Evolutionary conservation across 2,329 filamentous ascomycete species (phyloP).

Genomic region (Gnomoniopsis sp.): DNA sequence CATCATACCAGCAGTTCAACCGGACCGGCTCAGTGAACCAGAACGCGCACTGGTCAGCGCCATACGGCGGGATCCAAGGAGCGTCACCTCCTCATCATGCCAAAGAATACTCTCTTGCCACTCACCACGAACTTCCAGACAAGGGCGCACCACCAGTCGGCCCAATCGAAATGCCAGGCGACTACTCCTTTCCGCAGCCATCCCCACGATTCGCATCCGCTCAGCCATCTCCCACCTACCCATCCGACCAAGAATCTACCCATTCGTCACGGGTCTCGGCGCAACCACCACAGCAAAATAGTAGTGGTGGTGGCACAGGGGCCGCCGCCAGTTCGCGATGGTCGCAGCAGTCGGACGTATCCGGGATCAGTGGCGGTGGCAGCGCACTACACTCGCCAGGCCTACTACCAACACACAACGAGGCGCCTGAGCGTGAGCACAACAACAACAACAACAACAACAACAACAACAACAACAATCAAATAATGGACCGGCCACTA

Average conservation of each 20-base stretch:
- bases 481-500: neutral
- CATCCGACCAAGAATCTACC: slow-evolving; percentile 26
- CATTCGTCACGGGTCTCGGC: slow-evolving; percentile 20
- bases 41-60: slow-evolving; percentile 23
- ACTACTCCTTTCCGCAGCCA: slow-evolving; percentile 40
- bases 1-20: slow-evolving; percentile 30
- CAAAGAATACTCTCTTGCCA: slow-evolving; percentile 22
- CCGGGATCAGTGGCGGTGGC: slow-evolving; percentile 20
- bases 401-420: slow-evolving; percentile 39
- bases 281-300: slow-evolving; percentile 22
- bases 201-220: slow-evolving; percentile 27
- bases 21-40: slow-evolving; percentile 29
- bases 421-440: slow-evolving; percentile 37
- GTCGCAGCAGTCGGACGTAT: slow-evolving; percentile 34
- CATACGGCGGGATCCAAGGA: slow-evolving; percentile 16
- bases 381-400: slow-evolving; percentile 35
- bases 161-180: slow-evolving; percentile 42
- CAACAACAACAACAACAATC: neutral
- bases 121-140: slow-evolving; percentile 38
- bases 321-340: slow-evolving; percentile 38
- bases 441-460: slow-evolving; percentile 8
- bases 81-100: slow-evolving; percentile 25
- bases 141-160: slow-evolving; percentile 14
- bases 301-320: neutral
- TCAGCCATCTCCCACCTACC: slow-evolving; percentile 28